phyloP scores from a whole-genome alignment of 1,284 basidiomycete species.

The Anthracocystis walkeri region DNA sequence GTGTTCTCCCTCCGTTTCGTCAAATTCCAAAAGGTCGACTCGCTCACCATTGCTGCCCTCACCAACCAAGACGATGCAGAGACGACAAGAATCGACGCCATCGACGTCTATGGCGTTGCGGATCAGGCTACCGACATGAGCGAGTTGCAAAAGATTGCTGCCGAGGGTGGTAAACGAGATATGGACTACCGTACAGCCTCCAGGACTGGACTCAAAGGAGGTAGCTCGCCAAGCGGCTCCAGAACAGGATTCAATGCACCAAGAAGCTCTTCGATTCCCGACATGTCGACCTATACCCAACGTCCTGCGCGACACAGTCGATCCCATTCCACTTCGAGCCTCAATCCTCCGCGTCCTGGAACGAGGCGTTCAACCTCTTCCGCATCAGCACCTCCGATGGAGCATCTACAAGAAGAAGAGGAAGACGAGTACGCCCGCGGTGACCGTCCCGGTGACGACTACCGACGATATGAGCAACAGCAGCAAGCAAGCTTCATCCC shows the following conservation, averaged over 20 bases:
- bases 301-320: conserved; percentile 30
- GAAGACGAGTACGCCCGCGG: conserved; percentile 13
- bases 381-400: conserved; percentile 39
- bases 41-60: conserved; percentile 78
- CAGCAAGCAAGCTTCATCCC: conserved; percentile 18
- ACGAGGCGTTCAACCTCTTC: conserved; percentile 26
- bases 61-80: conserved; percentile 81
- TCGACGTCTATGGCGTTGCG: conserved; percentile 79
- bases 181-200: conserved; percentile 18
- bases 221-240: conserved; percentile 65
- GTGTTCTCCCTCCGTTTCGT: conserved; percentile 78
- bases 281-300: conserved; percentile 29
- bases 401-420: conserved; percentile 33
- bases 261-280: conserved; percentile 42
- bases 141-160: conserved; percentile 54
- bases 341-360: conserved; percentile 22
- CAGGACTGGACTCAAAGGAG: conserved; percentile 75
- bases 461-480: conserved; percentile 7
- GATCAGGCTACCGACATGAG: conserved; percentile 74
- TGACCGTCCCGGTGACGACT: not conserved
- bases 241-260: conserved; percentile 13
- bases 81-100: conserved; percentile 80
- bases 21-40: conserved; percentile 79
- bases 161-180: conserved; percentile 28
- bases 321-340: conserved; percentile 38